Evolutionary conservation across 2,329 filamentous ascomycete species (phyloP).

Genomic region (Penicillium aurantiogriseum): DNA sequence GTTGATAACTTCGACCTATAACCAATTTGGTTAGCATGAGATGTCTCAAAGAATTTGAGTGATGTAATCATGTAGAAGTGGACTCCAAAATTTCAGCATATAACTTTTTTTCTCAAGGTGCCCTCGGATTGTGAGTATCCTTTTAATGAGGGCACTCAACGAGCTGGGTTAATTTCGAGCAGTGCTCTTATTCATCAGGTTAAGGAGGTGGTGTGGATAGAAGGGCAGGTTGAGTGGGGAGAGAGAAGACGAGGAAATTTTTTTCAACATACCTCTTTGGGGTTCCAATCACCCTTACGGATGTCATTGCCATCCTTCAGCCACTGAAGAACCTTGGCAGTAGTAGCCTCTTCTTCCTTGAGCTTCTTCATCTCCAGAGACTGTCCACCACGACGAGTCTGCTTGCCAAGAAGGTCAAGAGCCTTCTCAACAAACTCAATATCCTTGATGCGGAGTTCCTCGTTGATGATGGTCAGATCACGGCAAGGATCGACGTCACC

Average conservation of each 20-base stretch:
- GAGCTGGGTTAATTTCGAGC: slow-evolving; percentile 98
- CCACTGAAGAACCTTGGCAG: slow-evolving; percentile 82
- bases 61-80: slow-evolving; percentile 15
- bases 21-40: slow-evolving; percentile 23
- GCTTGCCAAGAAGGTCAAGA: slow-evolving; percentile 86
- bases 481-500: slow-evolving; percentile 94
- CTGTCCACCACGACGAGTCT: slow-evolving; percentile 90
- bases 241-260: slow-evolving; percentile 17
- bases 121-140: slow-evolving; percentile 66
- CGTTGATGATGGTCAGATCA: slow-evolving; percentile 93
- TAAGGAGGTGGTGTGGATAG: slow-evolving; percentile 38
- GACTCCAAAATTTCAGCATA: slow-evolving; percentile 58
- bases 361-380: slow-evolving; percentile 97
- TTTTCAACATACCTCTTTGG: slow-evolving; percentile 76
- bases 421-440: slow-evolving; percentile 98
- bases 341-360: slow-evolving; percentile 87
- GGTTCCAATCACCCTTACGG: slow-evolving; percentile 81
- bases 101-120: slow-evolving; percentile 83
- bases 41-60: slow-evolving; percentile 18
- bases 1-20: slow-evolving; percentile 94
- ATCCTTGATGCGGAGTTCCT: slow-evolving; percentile 95
- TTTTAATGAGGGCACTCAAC: slow-evolving; percentile 76
- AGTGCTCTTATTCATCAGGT: slow-evolving; percentile 98
- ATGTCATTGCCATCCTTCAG: slow-evolving; percentile 90
- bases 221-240: not conserved